Conservation (phyloP, 2,329 filamentous ascomycete genomes). For the Camptophora hylomeconis region DNA sequence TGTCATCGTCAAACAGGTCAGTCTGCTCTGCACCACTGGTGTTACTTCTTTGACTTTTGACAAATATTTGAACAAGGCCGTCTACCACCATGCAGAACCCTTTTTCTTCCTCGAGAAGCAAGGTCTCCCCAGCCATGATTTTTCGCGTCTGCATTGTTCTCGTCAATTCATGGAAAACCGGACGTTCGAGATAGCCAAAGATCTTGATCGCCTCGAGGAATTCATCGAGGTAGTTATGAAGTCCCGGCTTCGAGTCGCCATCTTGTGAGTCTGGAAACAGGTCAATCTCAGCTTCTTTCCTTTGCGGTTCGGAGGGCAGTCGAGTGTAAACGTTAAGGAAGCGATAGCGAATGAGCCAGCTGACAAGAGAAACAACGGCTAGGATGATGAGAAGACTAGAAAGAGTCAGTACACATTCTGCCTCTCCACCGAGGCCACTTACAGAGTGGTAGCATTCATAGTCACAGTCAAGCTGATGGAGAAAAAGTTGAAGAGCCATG, state of each 20-base stretch:
- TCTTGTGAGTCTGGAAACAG: conserved; percentile 89
- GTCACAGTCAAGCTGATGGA: conserved; percentile 92
- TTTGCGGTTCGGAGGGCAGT: conserved; percentile 82
- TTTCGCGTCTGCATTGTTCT: conserved; percentile 97
- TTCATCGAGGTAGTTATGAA: conserved; percentile 95
- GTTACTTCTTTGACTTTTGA: conserved; percentile 61
- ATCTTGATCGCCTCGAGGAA: conserved; percentile 98
- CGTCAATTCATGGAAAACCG: conserved; percentile 94
- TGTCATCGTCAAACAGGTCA: conserved; percentile 57
- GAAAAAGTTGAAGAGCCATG: conserved; percentile 77
- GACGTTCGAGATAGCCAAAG: conserved; percentile 90
- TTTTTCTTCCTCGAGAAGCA: conserved; percentile 93
- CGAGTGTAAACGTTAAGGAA: conserved; percentile 96
- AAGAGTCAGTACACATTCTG: conserved; percentile 1
- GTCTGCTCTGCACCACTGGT: conserved; percentile 23
- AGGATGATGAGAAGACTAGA: conserved; percentile 61
- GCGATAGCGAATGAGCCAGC: conserved; percentile 89
- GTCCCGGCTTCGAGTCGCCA: conserved; percentile 73
- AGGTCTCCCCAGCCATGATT: conserved; percentile 86
- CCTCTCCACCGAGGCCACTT: conserved; percentile 24
- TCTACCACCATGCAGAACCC: conserved; percentile 97
- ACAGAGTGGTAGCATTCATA: conserved; percentile 96
- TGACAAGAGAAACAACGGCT: conserved; percentile 67
- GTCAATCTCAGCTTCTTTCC: conserved; percentile 91
- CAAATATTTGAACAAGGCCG: conserved; percentile 91